Evolutionary conservation across 345 rosid species (phyloP).

Genomic region (Brassica juncea): DNA sequence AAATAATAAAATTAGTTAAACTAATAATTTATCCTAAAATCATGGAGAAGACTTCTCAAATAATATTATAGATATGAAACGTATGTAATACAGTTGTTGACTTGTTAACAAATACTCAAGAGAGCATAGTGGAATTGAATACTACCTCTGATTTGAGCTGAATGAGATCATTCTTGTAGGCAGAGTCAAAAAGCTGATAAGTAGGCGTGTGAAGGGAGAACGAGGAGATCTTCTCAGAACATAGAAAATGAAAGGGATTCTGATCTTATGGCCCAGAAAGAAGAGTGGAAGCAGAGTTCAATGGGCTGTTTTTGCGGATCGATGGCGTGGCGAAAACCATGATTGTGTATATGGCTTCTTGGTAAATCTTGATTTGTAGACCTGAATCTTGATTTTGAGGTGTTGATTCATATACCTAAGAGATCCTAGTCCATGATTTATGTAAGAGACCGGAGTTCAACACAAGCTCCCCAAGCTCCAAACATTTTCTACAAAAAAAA

Average conservation of each 20-base stretch:
- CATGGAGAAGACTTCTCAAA: too few relatives aligned
- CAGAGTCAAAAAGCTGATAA: conserved; percentile 40
- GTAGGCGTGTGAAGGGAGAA: conserved; percentile 48
- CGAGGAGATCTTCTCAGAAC: conserved; percentile 36
- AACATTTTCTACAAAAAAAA: too few relatives aligned
- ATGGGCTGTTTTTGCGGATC: neutral
- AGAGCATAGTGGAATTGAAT: neutral
- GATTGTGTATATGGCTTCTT: conserved; percentile 10
- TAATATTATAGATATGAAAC: too few relatives aligned
- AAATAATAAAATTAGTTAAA: too few relatives aligned
- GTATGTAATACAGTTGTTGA: too few relatives aligned
- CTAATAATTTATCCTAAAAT: too few relatives aligned
- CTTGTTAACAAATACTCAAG: neutral
- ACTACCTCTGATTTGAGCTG: conserved; percentile 47
- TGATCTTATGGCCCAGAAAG: neutral
- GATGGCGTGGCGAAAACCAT: conserved; percentile 45
- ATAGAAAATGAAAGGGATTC: conserved; percentile 45
- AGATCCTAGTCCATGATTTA: conserved; percentile 43
- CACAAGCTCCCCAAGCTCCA: neutral
- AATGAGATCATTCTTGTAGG: conserved; percentile 28
- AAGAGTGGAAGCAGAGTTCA: conserved; percentile 37
- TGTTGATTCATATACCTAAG: conserved; percentile 12
- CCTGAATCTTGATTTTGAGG: neutral
- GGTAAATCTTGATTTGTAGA: conserved; percentile 5
- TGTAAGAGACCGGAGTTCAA: conserved; percentile 42